A percentile compares a stretch with the other conserved stretches of the same genome.
Conservation (phyloP, 129 eudicot species). For the Tagetes patula region DNA sequence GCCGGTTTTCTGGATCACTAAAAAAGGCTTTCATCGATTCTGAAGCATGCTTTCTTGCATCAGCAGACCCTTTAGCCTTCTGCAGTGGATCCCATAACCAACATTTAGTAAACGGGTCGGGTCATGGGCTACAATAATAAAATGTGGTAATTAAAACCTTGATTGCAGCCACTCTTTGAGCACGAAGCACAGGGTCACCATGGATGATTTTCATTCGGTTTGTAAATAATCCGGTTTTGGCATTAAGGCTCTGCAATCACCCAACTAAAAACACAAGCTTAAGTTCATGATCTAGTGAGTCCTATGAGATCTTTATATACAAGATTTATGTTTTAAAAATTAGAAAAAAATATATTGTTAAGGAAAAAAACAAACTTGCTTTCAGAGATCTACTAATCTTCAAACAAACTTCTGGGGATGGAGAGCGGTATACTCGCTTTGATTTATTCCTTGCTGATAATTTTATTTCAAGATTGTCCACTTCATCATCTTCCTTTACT, state of each 20-base stretch:
- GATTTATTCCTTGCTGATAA: constrained; percentile 56
- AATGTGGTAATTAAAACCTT: constrained; percentile 45
- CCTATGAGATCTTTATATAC: background rate
- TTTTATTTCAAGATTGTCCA: constrained; percentile 81
- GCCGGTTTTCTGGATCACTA: constrained; percentile 86
- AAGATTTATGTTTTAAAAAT: background rate
- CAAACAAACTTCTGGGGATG: constrained; percentile 72
- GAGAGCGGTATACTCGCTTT: constrained; percentile 69
- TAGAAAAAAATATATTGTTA: background rate
- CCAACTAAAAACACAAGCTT: constrained; percentile 73
- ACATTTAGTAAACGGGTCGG: background rate
- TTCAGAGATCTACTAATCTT: constrained; percentile 90
- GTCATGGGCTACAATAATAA: background rate
- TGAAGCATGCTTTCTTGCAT: constrained; percentile 84
- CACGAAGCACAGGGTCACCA: constrained; percentile 74
- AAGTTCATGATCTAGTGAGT: constrained; percentile 36
- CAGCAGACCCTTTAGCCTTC: constrained; percentile 82
- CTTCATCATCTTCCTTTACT: constrained; percentile 97
- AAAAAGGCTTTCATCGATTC: constrained; percentile 82
- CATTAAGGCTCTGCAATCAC: constrained; percentile 98
- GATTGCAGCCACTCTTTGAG: constrained; percentile 91
- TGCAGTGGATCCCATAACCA: constrained; percentile 25
- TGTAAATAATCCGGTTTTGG: constrained; percentile 85
- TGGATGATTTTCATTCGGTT: constrained; percentile 96
- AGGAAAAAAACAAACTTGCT: constrained; percentile 58